Conservation (phyloP, 2,329 filamentous ascomycete genomes). For the Penicillium sp. region DNA sequence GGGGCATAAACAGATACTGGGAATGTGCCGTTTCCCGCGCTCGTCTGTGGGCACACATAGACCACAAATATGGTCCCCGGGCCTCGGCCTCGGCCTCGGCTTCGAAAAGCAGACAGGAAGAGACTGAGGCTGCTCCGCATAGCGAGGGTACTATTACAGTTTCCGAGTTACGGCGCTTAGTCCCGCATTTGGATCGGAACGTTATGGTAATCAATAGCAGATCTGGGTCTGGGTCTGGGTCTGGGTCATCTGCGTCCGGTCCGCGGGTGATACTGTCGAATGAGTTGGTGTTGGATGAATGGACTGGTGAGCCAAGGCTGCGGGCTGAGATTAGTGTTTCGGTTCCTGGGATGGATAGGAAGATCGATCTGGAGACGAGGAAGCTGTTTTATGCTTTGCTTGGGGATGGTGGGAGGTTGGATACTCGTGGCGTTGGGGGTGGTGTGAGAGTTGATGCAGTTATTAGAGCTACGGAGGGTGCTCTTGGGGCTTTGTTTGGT, state of each 20-base stretch:
- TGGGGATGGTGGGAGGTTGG: constrained; percentile 17
- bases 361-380: constrained; percentile 39
- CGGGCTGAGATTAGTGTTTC: constrained; percentile 37
- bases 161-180: constrained; percentile 28
- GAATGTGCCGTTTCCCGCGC: constrained; percentile 39
- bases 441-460: constrained; percentile 29
- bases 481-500: constrained; percentile 34
- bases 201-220: constrained; percentile 33
- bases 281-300: constrained; percentile 36
- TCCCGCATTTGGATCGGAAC: constrained; percentile 38
- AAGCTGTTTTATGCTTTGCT: constrained; percentile 39
- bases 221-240: too few species aligned
- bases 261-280: constrained; percentile 35
- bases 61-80: constrained; percentile 23
- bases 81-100: too few species aligned
- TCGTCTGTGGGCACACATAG: constrained; percentile 36
- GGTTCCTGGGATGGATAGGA: constrained; percentile 19
- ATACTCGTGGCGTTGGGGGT: constrained; percentile 12
- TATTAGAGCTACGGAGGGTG: constrained; percentile 36
- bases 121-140: too few species aligned
- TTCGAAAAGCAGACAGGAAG: constrained; percentile 9
- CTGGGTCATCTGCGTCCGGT: neutral
- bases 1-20: constrained; percentile 44
- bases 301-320: constrained; percentile 42
- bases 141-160: constrained; percentile 18